Evolutionary conservation across 2,329 filamentous ascomycete species (phyloP).

Genomic region (Exutisphaerella laricina): DNA sequence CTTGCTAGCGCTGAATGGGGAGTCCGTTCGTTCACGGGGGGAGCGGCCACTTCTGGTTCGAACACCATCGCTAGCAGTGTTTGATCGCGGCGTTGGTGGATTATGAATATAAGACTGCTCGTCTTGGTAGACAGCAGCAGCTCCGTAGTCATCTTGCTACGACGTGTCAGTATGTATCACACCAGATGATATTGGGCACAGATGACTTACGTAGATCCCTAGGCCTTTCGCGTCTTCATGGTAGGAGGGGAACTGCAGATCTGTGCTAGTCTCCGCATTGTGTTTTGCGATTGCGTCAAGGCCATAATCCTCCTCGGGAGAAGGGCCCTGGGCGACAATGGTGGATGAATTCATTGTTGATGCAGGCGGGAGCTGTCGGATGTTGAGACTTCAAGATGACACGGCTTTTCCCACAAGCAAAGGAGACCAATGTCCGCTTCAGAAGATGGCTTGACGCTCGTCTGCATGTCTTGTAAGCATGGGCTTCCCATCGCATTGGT

Average conservation of each 20-base stretch:
- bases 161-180: conserved; percentile 19
- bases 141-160: conserved; percentile 25
- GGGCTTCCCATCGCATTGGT: conserved; percentile 23
- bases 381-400: conserved; percentile 19
- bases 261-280: conserved; percentile 31
- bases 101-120: conserved; percentile 27
- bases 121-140: conserved; percentile 22
- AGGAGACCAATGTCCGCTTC: conserved; percentile 13
- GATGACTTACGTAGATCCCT: conserved; percentile 29
- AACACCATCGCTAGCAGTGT: conserved; percentile 37
- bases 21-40: conserved; percentile 30
- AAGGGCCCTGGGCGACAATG: conserved; percentile 21
- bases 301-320: conserved; percentile 30
- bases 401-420: conserved; percentile 10
- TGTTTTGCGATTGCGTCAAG: conserved; percentile 41
- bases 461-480: conserved; percentile 35
- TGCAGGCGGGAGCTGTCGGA: conserved; percentile 14
- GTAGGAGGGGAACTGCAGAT: conserved; percentile 30
- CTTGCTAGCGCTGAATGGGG: conserved; percentile 33
- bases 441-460: conserved; percentile 14
- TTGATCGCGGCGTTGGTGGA: conserved; percentile 43
- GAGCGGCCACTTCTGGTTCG: conserved; percentile 39
- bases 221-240: conserved; percentile 31
- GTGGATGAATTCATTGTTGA: conserved; percentile 26
- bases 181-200: background rate